A percentile compares a stretch with the other conserved stretches of the same genome.
Evolutionary conservation across 106 monocot genomes (phyloP).

Genomic region (Allium sativum): DNA sequence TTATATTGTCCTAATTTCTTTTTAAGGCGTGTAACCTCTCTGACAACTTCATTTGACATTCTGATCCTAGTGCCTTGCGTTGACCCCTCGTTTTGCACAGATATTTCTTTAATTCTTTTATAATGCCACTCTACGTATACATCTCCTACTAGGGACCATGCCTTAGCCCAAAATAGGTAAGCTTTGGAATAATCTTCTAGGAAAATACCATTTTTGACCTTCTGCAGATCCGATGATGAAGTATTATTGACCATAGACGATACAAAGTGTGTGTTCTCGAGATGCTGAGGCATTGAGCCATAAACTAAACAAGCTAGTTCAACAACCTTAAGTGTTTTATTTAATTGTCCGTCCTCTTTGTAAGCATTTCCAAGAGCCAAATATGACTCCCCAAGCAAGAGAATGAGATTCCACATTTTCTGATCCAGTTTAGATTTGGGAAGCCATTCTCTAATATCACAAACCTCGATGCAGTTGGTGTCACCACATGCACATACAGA

Average conservation of each 20-base stretch:
- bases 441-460: conserved; percentile 97
- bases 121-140: conserved; percentile 68
- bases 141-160: conserved; percentile 92
- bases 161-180: conserved; percentile 82
- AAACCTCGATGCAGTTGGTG: conserved; percentile 87
- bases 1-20: conserved; percentile 71
- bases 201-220: conserved; percentile 2
- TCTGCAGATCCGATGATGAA: conserved; percentile 22
- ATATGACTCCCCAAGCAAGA: conserved; percentile 95
- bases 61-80: conserved; percentile 31
- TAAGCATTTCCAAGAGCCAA: conserved; percentile 90
- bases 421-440: conserved; percentile 82
- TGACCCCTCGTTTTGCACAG: conserved; percentile 19
- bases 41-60: conserved; percentile 91
- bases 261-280: conserved; percentile 73
- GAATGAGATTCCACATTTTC: conserved; percentile 95
- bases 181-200: conserved; percentile 26
- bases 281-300: conserved; percentile 93
- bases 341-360: conserved; percentile 65
- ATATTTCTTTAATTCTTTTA: conserved; percentile 24
- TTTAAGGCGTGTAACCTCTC: conserved; percentile 83
- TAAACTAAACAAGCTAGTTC: conserved; percentile 86
- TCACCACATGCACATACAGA: conserved; percentile 84
- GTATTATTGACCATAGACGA: conserved; percentile 60
- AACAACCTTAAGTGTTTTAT: conserved; percentile 69